Conservation (phyloP, 805 yeast genomes). For the Tetrapisispora namnaoensis region DNA sequence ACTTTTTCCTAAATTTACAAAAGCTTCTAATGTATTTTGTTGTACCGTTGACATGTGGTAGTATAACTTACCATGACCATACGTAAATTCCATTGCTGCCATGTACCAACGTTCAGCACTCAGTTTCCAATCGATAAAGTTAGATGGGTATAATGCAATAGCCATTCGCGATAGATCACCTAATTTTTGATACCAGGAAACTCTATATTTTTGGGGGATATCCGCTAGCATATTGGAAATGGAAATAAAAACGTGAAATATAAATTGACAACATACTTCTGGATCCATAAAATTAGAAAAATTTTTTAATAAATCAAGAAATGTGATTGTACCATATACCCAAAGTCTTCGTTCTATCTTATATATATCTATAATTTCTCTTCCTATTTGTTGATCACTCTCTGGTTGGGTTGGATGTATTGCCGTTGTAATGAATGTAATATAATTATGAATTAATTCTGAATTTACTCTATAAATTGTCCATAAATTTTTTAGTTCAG, state of each 20-base stretch:
- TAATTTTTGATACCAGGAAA: constrained; percentile 67
- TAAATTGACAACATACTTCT: constrained; percentile 67
- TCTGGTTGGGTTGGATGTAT: constrained; percentile 58
- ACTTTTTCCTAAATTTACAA: constrained; percentile 69
- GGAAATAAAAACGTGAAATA: constrained; percentile 56
- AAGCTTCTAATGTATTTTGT: constrained; percentile 57
- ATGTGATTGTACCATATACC: constrained; percentile 81
- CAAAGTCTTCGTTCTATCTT: constrained; percentile 72
- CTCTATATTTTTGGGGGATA: constrained; percentile 27
- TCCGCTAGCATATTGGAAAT: constrained; percentile 35
- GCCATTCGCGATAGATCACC: constrained; percentile 87
- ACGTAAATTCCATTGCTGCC: constrained; percentile 59
- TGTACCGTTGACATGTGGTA: constrained; percentile 86
- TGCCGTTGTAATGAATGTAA: constrained; percentile 63
- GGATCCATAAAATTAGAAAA: constrained; percentile 68
- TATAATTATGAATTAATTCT: constrained; percentile 57
- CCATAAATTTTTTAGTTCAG: constrained; percentile 60
- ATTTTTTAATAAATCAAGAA: constrained; percentile 65
- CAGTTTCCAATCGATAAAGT: constrained; percentile 76
- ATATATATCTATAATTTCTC: constrained; percentile 65
- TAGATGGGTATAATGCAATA: constrained; percentile 69
- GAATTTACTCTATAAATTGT: constrained; percentile 58
- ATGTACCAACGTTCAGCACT: constrained; percentile 80
- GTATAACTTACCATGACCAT: constrained; percentile 78
- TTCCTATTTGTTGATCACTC: constrained; percentile 38